Base-by-base conservation (phyloP, 495 filamentous ascomycete species). In the Hypoxylon perforatum region DNA sequence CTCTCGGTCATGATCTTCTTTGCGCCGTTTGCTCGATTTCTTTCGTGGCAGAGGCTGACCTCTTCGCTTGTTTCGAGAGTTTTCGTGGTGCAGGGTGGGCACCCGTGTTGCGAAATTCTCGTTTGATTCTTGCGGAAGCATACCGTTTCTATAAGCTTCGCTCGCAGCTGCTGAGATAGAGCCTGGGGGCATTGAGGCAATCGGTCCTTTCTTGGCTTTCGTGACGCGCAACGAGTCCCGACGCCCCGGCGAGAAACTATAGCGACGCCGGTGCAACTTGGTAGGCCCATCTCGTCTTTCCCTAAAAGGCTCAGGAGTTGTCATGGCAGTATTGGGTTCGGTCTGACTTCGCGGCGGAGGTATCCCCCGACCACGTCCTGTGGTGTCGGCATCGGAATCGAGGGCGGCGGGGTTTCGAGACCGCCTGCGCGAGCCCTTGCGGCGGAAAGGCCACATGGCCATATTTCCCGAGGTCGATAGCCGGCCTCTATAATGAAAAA, bases 381-480 rank as follows among this genome's bases (percentile, higher is more conserved):
- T 52, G 65, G 36, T 69, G 39, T 72, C 73, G 23, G 67, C 69
- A 57, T 77, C 76, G 21, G 74, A 64, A 22, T 77, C 70, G 3
- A 74, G n/a, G n/a, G n/a, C 62, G 28, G 78, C 77, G 60, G 72
- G 78, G 38, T 75, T 73, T 28, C 74, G 71, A 38, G 76, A 69
- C 63, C 77, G 78, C 67, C 77, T 81, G 67, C 80, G 77, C 59
- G 79, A 78, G 80, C 81, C 87, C 75, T 83, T 90, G 57, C 89
- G 88, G 76, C 90, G 83, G 76, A 92, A 93, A 33, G 88, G 91
- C 91, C 91, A 93, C 80, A 92, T 80, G 72, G 86, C 86, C 90
- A 92, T 92, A 64, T 74, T 82, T 81, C 48, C 52, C 36, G 47
- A 46, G 57, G 72, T 73, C 65, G 48, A 51, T 25, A 28, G 17